Percentiles rank a stretch among this genome's conserved stretches.
Conservation (phyloP, 139 green algal genomes). For the Limnomonas spitsbergensis region DNA sequence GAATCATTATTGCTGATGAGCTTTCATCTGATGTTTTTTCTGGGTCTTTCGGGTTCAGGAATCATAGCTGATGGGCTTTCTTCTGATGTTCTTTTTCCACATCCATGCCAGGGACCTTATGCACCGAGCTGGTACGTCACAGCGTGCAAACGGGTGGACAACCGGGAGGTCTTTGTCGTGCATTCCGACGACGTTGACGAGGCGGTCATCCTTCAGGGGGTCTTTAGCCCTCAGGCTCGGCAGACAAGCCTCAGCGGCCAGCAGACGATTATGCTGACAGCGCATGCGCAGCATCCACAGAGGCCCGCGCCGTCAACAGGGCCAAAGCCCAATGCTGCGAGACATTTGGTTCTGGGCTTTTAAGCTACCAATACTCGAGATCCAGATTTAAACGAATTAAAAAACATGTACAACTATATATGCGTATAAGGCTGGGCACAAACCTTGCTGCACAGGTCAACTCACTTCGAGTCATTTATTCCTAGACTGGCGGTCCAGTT, state of each 20-base stretch:
- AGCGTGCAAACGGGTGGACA: not conserved
- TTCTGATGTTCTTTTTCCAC: not conserved
- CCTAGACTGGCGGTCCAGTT: too few species aligned
- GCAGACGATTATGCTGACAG: too few species aligned
- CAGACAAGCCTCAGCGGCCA: not conserved
- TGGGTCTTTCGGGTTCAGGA: not conserved
- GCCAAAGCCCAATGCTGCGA: not conserved
- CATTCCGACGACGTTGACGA: slow-evolving; percentile 4
- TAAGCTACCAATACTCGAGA: too few species aligned
- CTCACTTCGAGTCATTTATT: too few species aligned
- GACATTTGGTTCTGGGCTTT: not conserved
- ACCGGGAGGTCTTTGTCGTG: not conserved
- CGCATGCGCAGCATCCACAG: too few species aligned
- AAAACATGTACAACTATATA: too few species aligned
- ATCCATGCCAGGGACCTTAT: not conserved
- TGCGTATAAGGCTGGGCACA: too few species aligned
- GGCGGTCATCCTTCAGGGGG: not conserved
- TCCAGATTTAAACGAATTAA: too few species aligned
- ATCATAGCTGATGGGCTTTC: not conserved
- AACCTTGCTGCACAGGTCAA: too few species aligned
- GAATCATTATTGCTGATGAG: not conserved
- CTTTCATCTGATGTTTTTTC: not conserved
- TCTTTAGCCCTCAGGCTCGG: not conserved
- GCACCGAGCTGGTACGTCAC: slow-evolving; percentile 1
- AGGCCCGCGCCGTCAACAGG: not conserved